Evolutionary conservation across 106 monocot genomes (phyloP), one percentile per base, ranked within the genome.

Genomic region (Allium cepa): DNA sequence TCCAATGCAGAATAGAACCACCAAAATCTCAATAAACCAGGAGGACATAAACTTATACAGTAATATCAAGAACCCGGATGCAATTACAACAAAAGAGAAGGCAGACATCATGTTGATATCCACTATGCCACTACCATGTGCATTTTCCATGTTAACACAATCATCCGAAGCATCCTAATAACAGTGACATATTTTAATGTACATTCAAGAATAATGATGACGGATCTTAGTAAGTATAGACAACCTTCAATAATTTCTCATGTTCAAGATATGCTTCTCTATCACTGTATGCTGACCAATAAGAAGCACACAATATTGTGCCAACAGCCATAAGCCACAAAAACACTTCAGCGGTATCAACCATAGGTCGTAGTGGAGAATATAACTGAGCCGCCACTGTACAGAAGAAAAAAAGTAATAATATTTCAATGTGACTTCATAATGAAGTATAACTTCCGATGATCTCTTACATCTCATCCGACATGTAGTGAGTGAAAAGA

Each of bases 261-360:
- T 85, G 81, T 69, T 99, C 97, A 73, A 93, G 79, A 45, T 73
- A 80, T 58, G 87, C 92, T 81, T 92, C 97, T 64, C 89, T 82
- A 49, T 81, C 78, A 75, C 87, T 99, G 83, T 92, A 92, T 72
- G 97, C 97, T 49, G 97, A 90, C 97, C 97, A 99, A 74, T 85
- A 90, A 64, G 92, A 92, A 18, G 89, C 97, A 83, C 89, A 92
- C 36, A 99, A 76, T 69, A 99, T 93, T 60, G 97, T 99, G 57
- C 92, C 92, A 71, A 99, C 84, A 48, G 97, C 97, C 97, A 99
- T 99, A 22, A 99, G 80, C 97, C 97, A 99, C 60, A 99, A 72
- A 79, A 99, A 92, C 11, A 99, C 92, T 69, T 99, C 97, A 60
- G 97, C 97, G 13, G 87, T 93, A 71, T 99, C 97, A 46, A 93